phyloP scores from a whole-genome alignment of 495 filamentous ascomycete species.

The Astrothelium macrocarpum region DNA sequence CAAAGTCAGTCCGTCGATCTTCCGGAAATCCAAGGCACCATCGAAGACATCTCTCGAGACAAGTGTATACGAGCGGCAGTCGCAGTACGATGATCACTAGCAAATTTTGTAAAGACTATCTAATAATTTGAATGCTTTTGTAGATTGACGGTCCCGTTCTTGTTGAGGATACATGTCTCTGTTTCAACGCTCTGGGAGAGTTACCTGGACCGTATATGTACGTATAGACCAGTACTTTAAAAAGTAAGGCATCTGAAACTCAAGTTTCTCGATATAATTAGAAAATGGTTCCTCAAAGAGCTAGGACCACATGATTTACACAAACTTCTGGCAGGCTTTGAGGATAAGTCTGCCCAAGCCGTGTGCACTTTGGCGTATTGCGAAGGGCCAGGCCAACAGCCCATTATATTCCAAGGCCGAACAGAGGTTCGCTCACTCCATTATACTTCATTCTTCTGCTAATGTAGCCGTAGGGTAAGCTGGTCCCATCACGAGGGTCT shows the following conservation, averaged over 20 bases:
- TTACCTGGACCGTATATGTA: conserved; percentile 98
- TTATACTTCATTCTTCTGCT: neutral
- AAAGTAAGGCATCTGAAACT: neutral
- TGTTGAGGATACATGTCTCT: conserved; percentile 90
- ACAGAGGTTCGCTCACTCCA: conserved; percentile 37
- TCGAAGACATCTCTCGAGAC: conserved; percentile 81
- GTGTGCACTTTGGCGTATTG: conserved; percentile 95
- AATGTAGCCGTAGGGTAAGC: conserved; percentile 46
- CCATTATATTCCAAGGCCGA: conserved; percentile 83
- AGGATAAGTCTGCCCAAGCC: conserved; percentile 81
- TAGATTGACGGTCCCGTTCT: conserved; percentile 80
- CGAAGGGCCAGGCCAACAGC: conserved; percentile 71
- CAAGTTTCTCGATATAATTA: conserved; percentile 24
- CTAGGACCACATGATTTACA: conserved; percentile 79
- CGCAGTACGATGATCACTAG: conserved; percentile 36
- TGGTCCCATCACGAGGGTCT: conserved; percentile 67
- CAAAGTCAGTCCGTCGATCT: conserved; percentile 67
- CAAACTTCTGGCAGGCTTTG: conserved; percentile 80
- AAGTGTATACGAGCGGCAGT: conserved; percentile 76
- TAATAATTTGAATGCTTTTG: neutral
- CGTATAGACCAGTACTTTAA: conserved; percentile 18
- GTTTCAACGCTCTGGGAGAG: conserved; percentile 79
- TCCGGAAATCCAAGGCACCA: conserved; percentile 81
- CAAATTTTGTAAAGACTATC: neutral
- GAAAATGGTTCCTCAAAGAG: conserved; percentile 84